These are phyloP conservation scores for Megacollybia platyphylla DNA, from an alignment of 1,284 basidiomycete genomes.

Conservation along the genomic window DNA sequence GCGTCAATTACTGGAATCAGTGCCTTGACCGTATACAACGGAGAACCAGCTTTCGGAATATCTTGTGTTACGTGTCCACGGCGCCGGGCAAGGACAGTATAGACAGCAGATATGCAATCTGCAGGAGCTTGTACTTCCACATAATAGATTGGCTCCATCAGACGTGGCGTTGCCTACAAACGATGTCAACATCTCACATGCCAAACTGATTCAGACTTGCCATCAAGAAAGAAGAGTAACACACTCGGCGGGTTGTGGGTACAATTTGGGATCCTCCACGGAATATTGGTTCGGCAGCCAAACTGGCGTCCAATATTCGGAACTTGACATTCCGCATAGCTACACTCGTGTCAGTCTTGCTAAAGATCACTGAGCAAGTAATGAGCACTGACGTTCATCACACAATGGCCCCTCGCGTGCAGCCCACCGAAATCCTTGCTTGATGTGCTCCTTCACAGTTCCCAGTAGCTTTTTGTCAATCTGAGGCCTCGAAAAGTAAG, in stretches of 20 bases:
- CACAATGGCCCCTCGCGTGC: conserved; percentile 94
- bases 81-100: conserved; percentile 91
- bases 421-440: conserved; percentile 99
- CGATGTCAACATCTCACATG: conserved; percentile 6
- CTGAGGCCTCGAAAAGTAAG: conserved; percentile 19
- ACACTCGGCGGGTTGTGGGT: conserved; percentile 89
- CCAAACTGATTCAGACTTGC: conserved; percentile 21
- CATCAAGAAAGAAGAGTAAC: conserved; percentile 98
- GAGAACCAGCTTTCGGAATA: conserved; percentile 93
- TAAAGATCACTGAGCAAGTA: conserved; percentile 1
- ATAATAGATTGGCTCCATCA: conserved; percentile 97
- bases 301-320: conserved; percentile 81
- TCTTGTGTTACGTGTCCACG: conserved; percentile 98
- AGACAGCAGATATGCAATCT: conserved; percentile 96
- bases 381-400: conserved; percentile 79
- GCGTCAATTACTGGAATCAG: conserved; percentile 97
- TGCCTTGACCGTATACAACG: conserved; percentile 94
- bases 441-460: conserved; percentile 88
- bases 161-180: conserved; percentile 70
- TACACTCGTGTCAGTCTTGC: conserved; percentile 16
- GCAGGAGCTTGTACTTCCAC: conserved; percentile 97
- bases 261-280: conserved; percentile 98
- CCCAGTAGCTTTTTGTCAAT: conserved; percentile 89
- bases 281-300: conserved; percentile 93
- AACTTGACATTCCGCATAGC: conserved; percentile 99